Percentiles rank a stretch among this genome's conserved stretches.
phyloP scores from a whole-genome alignment of 495 filamentous ascomycete species.

The Hypomontagnella monticulosa region DNA sequence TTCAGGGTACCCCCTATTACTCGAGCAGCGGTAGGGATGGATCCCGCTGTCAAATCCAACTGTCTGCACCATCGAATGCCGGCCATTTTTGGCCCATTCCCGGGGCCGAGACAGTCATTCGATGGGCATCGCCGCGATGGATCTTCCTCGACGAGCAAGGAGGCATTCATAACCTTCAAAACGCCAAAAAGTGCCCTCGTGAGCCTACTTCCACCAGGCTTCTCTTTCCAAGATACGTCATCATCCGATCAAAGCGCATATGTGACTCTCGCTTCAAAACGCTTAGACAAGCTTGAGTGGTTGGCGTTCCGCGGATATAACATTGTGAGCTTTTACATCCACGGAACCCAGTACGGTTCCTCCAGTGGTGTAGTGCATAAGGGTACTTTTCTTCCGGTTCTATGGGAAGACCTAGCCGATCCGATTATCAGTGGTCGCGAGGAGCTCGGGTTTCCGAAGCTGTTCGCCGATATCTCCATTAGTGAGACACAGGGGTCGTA shows the following conservation, averaged over 20 bases:
- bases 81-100: constrained; percentile 16
- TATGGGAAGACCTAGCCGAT: constrained; percentile 22
- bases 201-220: constrained; percentile 9
- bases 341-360: constrained; percentile 11
- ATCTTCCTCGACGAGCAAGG: constrained; percentile 3
- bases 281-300: constrained; percentile 20
- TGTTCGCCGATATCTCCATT: constrained; percentile 16
- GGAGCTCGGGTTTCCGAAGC: constrained; percentile 18
- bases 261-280: constrained; percentile 13
- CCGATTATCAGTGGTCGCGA: constrained; percentile 22
- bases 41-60: background rate
- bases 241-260: background rate
- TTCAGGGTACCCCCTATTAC: too few species aligned
- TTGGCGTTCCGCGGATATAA: constrained; percentile 20
- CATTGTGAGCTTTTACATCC: constrained; percentile 16
- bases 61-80: constrained; percentile 21
- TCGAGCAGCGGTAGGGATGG: background rate
- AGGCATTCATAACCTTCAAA: constrained; percentile 23
- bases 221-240: constrained; percentile 11
- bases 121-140: constrained; percentile 8
- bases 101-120: constrained; percentile 19
- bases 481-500: constrained; percentile 5
- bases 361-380: background rate
- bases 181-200: background rate
- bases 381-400: constrained; percentile 21